A percentile compares a stretch with the other conserved stretches of the same genome.
Evolutionary conservation across 495 filamentous ascomycete genomes (phyloP).

Genomic region (Xylaria longipes): DNA sequence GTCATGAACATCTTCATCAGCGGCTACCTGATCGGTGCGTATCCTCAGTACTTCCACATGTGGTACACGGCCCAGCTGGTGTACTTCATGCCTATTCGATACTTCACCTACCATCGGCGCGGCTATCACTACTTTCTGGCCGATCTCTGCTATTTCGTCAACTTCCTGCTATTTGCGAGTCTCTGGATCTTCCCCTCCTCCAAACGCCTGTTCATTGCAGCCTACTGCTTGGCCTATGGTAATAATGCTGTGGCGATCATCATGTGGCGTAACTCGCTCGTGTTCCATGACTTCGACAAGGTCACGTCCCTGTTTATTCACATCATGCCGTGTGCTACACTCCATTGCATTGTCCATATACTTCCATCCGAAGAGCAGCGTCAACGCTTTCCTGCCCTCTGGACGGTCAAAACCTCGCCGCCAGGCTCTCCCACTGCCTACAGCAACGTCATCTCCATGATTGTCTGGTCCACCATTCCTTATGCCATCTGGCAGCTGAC

Average conservation of each 20-base stretch:
- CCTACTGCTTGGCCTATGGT: constrained; percentile 89
- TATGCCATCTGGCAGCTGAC: constrained; percentile 90
- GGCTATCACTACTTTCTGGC: constrained; percentile 98
- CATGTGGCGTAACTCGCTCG: constrained; percentile 98
- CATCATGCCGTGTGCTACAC: constrained; percentile 93
- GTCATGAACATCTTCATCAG: constrained; percentile 97
- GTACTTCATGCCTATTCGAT: constrained; percentile 97
- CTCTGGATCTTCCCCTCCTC: constrained; percentile 92
- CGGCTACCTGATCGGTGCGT: constrained; percentile 88
- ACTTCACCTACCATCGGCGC: constrained; percentile 83
- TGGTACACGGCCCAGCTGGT: constrained; percentile 88
- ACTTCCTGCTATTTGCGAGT: constrained; percentile 79
- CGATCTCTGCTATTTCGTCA: constrained; percentile 98
- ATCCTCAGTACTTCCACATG: constrained; percentile 83
- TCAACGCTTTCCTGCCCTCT: constrained; percentile 83
- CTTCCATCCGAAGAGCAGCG: constrained; percentile 67
- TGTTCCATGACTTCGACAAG: constrained; percentile 98
- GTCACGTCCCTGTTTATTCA: constrained; percentile 96
- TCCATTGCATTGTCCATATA: constrained; percentile 92
- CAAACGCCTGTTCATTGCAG: constrained; percentile 89
- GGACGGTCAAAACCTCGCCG: constrained; percentile 76
- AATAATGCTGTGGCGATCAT: constrained; percentile 98
- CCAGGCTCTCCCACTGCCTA: constrained; percentile 78
- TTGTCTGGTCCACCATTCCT: constrained; percentile 90
- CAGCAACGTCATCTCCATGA: constrained; percentile 77